These are phyloP conservation scores for Tillandsia leiboldiana DNA, from an alignment of 176 grass and related monocot genomes.

Conservation along the genomic window DNA sequence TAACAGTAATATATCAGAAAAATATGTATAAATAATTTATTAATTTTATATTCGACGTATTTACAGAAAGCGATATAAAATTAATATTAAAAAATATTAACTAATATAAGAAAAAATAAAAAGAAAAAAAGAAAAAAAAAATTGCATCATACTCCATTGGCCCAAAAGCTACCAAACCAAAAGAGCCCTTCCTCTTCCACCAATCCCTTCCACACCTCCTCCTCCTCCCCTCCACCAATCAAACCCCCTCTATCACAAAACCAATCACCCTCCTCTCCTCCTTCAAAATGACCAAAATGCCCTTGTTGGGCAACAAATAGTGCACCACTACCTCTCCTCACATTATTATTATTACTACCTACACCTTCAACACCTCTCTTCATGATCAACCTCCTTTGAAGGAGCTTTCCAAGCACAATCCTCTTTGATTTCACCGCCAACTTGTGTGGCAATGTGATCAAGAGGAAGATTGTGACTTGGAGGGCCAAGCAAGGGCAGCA, in stretches of 20 bases:
- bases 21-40: too few species aligned
- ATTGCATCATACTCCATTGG: conserved; percentile 13
- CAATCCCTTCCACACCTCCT: conserved; percentile 41
- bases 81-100: too few species aligned
- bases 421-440: conserved; percentile 55
- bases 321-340: background rate
- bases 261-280: background rate
- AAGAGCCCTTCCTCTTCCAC: conserved; percentile 44
- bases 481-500: conserved; percentile 76
- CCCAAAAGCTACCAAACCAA: conserved; percentile 97
- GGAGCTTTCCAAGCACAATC: conserved; percentile 54
- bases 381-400: conserved; percentile 3
- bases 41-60: too few species aligned
- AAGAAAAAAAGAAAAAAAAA: background rate
- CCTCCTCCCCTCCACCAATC: background rate
- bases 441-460: conserved; percentile 50
- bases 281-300: background rate
- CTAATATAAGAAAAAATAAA: too few species aligned
- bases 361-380: background rate
- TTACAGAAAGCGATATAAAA: too few species aligned
- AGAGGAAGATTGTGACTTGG: conserved; percentile 85
- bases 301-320: background rate
- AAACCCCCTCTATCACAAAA: background rate
- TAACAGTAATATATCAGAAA: too few species aligned
- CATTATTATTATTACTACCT: background rate